phyloP scores from a whole-genome alignment of 2,329 filamentous ascomycete genomes.

The Thermomyces lanuginosus region DNA sequence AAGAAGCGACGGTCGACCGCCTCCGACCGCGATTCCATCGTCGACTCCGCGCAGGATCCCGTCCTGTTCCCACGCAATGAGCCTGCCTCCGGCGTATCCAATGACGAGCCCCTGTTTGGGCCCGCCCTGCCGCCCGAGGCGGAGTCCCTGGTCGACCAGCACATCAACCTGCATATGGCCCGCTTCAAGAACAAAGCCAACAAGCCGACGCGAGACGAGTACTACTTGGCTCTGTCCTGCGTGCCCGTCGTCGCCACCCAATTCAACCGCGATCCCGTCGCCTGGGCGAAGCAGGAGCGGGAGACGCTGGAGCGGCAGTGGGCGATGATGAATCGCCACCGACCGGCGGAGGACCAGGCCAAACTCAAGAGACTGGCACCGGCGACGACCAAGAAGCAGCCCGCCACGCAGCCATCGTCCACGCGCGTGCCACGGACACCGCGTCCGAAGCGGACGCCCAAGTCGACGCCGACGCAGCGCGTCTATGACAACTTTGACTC shows the following conservation, averaged over 20 bases:
- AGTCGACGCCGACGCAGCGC: constrained; percentile 26
- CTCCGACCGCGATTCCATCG: constrained; percentile 13
- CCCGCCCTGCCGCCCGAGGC: constrained; percentile 18
- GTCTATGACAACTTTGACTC: constrained; percentile 23
- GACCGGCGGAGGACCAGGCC: constrained; percentile 13
- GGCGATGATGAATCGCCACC: constrained; percentile 24
- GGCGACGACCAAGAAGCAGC: constrained; percentile 19
- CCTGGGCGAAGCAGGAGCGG: constrained; percentile 27
- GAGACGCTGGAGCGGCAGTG: constrained; percentile 27
- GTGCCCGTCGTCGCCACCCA: constrained; percentile 26
- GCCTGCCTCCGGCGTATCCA: constrained; percentile 15
- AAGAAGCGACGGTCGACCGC: constrained; percentile 22
- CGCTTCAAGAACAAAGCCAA: constrained; percentile 25
- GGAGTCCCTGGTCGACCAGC: constrained; percentile 26
- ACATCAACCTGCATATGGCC: constrained; percentile 28
- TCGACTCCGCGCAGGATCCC: constrained; percentile 20
- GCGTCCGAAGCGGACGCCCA: constrained; percentile 24
- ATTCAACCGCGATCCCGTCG: constrained; percentile 29
- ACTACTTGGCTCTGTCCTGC: constrained; percentile 28
- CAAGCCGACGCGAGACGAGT: constrained; percentile 29
- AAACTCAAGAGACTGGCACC: constrained; percentile 27
- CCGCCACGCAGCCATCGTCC: constrained; percentile 9
- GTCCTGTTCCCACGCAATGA: constrained; percentile 28
- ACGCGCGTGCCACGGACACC: constrained; percentile 16
- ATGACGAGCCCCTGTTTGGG: constrained; percentile 27